Evolutionary conservation across 139 green algal species (phyloP).

Genomic region (Bryopsis sp.): DNA sequence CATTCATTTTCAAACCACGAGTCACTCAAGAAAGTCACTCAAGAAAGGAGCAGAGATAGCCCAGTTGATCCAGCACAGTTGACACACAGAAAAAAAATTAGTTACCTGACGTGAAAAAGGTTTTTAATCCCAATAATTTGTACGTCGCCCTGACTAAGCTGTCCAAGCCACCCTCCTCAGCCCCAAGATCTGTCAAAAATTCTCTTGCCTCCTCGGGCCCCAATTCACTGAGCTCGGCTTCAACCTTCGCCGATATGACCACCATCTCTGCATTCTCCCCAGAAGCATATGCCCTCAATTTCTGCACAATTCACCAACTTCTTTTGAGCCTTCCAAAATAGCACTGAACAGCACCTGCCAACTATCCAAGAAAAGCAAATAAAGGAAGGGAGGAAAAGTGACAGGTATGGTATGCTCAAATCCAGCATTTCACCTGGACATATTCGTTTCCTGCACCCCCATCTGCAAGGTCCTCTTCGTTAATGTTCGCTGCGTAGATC

Average conservation of each 20-base stretch:
- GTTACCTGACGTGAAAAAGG: constrained; percentile 91
- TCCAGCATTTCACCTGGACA: constrained; percentile 49
- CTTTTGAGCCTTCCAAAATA: no score
- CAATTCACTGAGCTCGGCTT: constrained; percentile 88
- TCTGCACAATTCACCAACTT: background rate
- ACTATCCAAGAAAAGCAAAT: no score
- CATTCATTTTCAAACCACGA: no score
- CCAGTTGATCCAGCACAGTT: background rate
- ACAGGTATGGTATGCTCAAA: no score
- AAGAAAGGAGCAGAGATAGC: background rate
- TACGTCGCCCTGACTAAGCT: constrained; percentile 67
- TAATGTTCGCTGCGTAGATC: constrained; percentile 87
- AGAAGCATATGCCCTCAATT: constrained; percentile 32
- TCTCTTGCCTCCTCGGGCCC: constrained; percentile 72
- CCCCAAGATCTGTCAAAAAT: constrained; percentile 78
- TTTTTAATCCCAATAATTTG: constrained; percentile 78
- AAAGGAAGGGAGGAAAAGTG: no score
- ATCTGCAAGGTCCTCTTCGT: constrained; percentile 78
- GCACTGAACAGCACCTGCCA: no score
- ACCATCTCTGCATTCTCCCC: constrained; percentile 64
- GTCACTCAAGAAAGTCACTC: no score
- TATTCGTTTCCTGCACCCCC: constrained; percentile 67
- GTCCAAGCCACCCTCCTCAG: constrained; percentile 64
- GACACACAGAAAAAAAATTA: background rate
- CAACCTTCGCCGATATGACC: constrained; percentile 66